Percentiles rank a stretch among this genome's conserved stretches.
These are phyloP conservation scores for Tardiomyces digboiensis DNA, from an alignment of 1,139 yeast species.

Conservation along the genomic window DNA sequence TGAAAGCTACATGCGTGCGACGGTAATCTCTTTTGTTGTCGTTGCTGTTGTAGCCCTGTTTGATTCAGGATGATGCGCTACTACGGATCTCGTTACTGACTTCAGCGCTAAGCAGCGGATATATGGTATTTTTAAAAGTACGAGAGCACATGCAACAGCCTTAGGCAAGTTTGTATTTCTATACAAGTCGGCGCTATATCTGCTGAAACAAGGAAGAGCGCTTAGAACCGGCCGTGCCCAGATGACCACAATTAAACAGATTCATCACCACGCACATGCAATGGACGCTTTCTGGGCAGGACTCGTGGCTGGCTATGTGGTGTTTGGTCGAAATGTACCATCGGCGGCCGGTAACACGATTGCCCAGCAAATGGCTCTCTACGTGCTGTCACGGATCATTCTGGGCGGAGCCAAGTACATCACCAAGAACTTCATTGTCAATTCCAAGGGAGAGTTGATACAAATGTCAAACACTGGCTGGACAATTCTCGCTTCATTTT, in stretches of 20 bases:
- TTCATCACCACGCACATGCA: conserved; percentile 15
- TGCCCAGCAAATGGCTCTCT: conserved; percentile 48
- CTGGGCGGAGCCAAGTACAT: conserved; percentile 43
- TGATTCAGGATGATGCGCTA: too few species aligned
- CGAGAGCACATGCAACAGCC: conserved; percentile 57
- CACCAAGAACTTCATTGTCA: conserved; percentile 5
- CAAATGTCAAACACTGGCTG: conserved; percentile 33
- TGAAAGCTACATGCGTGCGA: conserved; percentile 8
- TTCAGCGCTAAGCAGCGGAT: conserved; percentile 37
- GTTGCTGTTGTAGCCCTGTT: too few species aligned
- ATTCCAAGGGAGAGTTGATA: conserved; percentile 1
- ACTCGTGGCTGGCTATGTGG: conserved; percentile 50
- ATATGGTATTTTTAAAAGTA: conserved; percentile 42
- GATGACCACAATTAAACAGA: conserved; percentile 15
- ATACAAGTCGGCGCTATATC: conserved; percentile 36
- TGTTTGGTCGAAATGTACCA: conserved; percentile 42
- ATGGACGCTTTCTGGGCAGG: conserved; percentile 52
- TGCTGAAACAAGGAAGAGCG: conserved; percentile 15
- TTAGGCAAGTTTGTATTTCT: conserved; percentile 58
- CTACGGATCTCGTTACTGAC: not conserved
- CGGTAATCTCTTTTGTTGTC: not conserved
- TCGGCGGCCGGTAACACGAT: conserved; percentile 17
- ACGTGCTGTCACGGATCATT: conserved; percentile 50
- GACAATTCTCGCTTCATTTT: conserved; percentile 56
- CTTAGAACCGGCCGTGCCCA: conserved; percentile 5